Evolutionary conservation across 2,329 filamentous ascomycete genomes (phyloP).

Genomic region (Bimuria novae-zelandiae): DNA sequence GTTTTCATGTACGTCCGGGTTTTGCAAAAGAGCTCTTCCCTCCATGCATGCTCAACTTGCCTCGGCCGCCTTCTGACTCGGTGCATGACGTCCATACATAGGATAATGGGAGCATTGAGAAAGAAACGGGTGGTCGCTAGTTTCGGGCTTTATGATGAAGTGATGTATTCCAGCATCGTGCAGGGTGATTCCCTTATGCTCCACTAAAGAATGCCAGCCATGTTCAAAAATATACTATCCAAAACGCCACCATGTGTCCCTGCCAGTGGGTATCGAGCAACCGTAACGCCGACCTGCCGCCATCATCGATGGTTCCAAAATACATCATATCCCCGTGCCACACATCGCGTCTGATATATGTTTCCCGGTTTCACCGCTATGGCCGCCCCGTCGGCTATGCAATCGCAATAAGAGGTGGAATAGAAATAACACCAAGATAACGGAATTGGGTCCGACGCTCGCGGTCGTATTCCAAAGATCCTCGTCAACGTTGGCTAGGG

Average conservation of each 20-base stretch:
- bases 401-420: neutral
- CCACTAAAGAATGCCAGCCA: neutral
- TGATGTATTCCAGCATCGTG: slow-evolving; percentile 8
- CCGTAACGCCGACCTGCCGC: neutral
- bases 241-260: neutral
- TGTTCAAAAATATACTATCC: neutral
- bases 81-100: slow-evolving; percentile 45
- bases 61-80: slow-evolving; percentile 39
- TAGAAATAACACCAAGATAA: neutral
- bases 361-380: no score
- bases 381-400: no score
- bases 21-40: slow-evolving; percentile 44
- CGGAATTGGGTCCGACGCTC: neutral
- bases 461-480: neutral
- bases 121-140: slow-evolving; percentile 37
- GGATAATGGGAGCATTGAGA: slow-evolving; percentile 42
- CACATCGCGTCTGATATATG: neutral
- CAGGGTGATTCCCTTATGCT: neutral
- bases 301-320: no score
- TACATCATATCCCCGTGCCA: neutral
- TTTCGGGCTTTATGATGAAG: neutral
- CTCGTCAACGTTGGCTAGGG: neutral
- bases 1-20: slow-evolving; percentile 51
- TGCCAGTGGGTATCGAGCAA: slow-evolving; percentile 6
- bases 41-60: slow-evolving; percentile 43